Evolutionary conservation across 192 early-diverging fungal genomes (phyloP).

Genomic region (Cladochytrium replicatum): DNA sequence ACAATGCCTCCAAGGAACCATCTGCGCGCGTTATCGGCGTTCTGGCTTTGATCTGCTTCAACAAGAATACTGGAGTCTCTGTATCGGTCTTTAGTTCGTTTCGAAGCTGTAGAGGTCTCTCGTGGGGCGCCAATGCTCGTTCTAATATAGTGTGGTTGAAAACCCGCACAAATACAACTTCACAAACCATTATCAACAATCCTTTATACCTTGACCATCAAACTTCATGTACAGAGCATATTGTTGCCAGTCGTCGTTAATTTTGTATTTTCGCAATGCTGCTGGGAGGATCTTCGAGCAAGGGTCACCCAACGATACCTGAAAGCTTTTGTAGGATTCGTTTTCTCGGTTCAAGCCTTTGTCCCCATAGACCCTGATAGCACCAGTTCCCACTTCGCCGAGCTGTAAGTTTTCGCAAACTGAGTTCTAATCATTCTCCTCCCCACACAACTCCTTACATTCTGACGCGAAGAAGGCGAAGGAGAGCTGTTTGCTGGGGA

Average conservation of each 20-base stretch:
- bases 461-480: no score
- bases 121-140: constrained; percentile 61
- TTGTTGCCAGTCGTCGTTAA: constrained; percentile 73
- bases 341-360: constrained; percentile 48
- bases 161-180: not conserved
- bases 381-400: no score
- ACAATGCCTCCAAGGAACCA: no score
- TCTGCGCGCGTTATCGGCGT: constrained; percentile 8
- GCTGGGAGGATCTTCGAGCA: constrained; percentile 77
- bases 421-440: no score
- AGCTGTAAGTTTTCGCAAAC: no score
- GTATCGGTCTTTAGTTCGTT: constrained; percentile 54
- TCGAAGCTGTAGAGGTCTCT: constrained; percentile 55
- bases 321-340: constrained; percentile 80
- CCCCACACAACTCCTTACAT: no score
- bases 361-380: constrained; percentile 81
- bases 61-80: constrained; percentile 61
- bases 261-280: constrained; percentile 85
- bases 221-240: constrained; percentile 69
- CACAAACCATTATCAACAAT: constrained; percentile 13
- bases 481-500: no score
- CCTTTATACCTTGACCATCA: constrained; percentile 41
- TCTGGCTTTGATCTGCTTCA: constrained; percentile 41
- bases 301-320: constrained; percentile 68
- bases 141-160: constrained; percentile 23